These are phyloP conservation scores for Cynanchum wilfordii DNA, from an alignment of 257 asterid species.

Conservation along the genomic window DNA sequence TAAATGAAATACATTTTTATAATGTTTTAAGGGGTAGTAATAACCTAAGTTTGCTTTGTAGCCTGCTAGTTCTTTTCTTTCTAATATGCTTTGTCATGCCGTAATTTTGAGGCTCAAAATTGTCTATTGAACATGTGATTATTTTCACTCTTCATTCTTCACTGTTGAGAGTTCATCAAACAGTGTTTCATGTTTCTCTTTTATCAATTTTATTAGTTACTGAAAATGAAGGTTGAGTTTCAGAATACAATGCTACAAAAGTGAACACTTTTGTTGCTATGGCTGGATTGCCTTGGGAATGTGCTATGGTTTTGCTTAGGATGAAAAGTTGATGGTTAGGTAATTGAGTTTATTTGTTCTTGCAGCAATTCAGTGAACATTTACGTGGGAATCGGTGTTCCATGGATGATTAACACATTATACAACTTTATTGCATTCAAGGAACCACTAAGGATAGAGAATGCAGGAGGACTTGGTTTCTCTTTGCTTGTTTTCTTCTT, in stretches of 20 bases:
- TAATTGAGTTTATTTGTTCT: background rate
- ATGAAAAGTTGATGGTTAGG: background rate
- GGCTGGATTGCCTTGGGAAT: background rate
- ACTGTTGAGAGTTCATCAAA: background rate
- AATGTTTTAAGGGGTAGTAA: background rate
- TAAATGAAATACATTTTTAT: background rate
- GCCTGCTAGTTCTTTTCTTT: background rate
- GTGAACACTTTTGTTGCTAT: background rate
- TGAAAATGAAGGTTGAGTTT: background rate
- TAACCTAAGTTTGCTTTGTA: background rate
- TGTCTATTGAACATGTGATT: background rate
- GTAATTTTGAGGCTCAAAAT: background rate
- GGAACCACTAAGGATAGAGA: conserved; percentile 57
- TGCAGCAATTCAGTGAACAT: conserved; percentile 92
- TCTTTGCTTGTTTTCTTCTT: conserved; percentile 78
- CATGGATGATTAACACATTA: conserved; percentile 79
- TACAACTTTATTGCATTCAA: conserved; percentile 82
- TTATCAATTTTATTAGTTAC: background rate
- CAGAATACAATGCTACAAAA: background rate
- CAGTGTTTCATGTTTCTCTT: background rate
- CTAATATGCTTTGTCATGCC: background rate
- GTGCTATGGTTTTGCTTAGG: background rate
- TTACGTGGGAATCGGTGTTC: conserved; percentile 80
- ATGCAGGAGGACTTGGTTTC: conserved; percentile 75
- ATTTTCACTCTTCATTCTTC: background rate